These are phyloP conservation scores for Agroathelia rolfsii DNA, from an alignment of 1,284 basidiomycete genomes.

Conservation along the genomic window DNA sequence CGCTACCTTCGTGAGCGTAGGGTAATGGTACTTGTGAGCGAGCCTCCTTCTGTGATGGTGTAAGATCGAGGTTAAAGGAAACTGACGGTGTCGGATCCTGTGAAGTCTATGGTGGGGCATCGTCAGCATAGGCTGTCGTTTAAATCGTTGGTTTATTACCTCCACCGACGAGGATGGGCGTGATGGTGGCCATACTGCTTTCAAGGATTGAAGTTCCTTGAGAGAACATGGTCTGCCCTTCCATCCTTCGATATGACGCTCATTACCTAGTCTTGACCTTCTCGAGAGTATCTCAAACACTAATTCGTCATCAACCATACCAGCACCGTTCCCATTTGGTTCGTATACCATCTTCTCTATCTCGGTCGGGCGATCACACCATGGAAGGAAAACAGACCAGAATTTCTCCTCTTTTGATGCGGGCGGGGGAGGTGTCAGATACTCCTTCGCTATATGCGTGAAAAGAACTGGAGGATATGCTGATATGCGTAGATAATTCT, in stretches of 20 bases:
- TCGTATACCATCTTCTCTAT: conserved; percentile 54
- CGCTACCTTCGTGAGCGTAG: conserved; percentile 73
- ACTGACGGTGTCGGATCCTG: conserved; percentile 55
- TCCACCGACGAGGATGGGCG: too few relatives aligned
- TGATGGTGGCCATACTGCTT: conserved; percentile 37
- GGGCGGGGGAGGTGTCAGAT: conserved; percentile 61
- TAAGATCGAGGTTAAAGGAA: conserved; percentile 80
- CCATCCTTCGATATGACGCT: conserved; percentile 62
- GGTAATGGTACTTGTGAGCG: conserved; percentile 77
- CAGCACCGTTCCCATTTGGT: conserved; percentile 38
- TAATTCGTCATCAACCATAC: conserved; percentile 31
- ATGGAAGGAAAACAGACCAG: conserved; percentile 62
- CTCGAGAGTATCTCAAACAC: conserved; percentile 52
- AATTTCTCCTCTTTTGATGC: conserved; percentile 53
- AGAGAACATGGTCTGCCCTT: conserved; percentile 34
- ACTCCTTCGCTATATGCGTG: conserved; percentile 51
- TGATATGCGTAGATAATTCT: conserved; percentile 56
- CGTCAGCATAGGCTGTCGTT: too few relatives aligned
- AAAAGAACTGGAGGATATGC: conserved; percentile 61
- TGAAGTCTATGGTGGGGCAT: conserved; percentile 21
- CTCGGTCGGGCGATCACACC: conserved; percentile 51
- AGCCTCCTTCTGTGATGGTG: conserved; percentile 72
- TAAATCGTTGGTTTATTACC: too few relatives aligned
- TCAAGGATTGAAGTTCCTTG: conserved; percentile 37
- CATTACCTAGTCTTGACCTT: conserved; percentile 42